Percentiles rank a stretch among this genome's conserved stretches.
phyloP scores from a whole-genome alignment of 2,329 filamentous ascomycete species.

The Epichloe aotearoae region DNA sequence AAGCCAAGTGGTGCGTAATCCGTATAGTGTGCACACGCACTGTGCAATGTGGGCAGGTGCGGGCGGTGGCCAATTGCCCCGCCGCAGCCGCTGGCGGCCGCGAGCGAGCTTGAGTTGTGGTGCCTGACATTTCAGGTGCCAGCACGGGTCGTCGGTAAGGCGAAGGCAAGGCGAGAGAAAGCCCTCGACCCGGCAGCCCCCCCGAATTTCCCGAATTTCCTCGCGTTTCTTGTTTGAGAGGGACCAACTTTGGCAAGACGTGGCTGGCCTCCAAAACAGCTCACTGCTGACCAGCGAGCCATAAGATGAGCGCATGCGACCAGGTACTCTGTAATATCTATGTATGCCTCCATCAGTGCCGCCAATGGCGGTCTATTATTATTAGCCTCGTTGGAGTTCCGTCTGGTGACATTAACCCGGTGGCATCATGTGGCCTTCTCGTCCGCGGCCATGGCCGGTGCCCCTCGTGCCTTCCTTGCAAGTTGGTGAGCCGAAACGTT shows the following conservation, averaged over 20 bases:
- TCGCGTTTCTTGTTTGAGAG: background rate
- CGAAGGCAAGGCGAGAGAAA: background rate
- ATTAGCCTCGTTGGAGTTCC: background rate
- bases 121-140: slow-evolving; percentile 1
- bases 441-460: no score
- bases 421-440: background rate
- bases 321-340: no score
- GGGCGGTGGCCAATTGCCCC: slow-evolving; percentile 1
- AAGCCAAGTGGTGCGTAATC: background rate
- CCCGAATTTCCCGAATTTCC: background rate
- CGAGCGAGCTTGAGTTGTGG: background rate
- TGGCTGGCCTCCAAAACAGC: no score
- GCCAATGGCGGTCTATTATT: no score
- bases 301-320: no score
- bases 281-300: no score
- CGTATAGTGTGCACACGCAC: background rate
- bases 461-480: no score
- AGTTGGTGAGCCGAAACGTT: background rate
- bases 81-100: background rate
- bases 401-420: background rate
- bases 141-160: no score
- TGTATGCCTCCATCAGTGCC: no score
- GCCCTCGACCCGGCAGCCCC: no score
- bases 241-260: background rate
- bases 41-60: background rate